These are phyloP conservation scores for Neurospora hispaniola DNA, from an alignment of 495 filamentous ascomycete species.

Conservation along the genomic window DNA sequence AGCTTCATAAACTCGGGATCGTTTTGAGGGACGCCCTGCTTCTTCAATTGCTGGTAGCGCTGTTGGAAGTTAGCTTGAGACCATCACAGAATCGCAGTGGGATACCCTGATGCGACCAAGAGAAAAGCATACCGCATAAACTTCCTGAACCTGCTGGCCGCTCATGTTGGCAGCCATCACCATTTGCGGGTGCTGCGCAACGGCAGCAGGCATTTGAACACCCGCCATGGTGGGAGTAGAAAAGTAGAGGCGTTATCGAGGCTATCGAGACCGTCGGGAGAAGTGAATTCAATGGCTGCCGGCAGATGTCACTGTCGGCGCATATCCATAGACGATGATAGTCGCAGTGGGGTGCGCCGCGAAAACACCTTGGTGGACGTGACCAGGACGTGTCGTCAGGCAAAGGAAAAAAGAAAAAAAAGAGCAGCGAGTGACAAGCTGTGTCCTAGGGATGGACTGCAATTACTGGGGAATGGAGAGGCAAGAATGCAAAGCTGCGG, in stretches of 20 bases:
- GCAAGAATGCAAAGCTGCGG: background rate
- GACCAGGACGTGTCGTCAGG: background rate
- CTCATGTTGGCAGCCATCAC: conserved; percentile 45
- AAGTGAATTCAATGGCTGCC: conserved; percentile 12
- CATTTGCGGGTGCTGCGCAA: conserved; percentile 46
- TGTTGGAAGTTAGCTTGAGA: conserved; percentile 30
- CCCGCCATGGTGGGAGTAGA: conserved; percentile 56
- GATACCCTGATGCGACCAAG: background rate
- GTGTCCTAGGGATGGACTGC: background rate
- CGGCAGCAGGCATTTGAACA: conserved; percentile 55
- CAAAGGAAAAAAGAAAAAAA: background rate
- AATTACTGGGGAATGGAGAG: background rate
- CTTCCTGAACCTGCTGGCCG: conserved; percentile 51
- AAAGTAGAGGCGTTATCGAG: background rate
- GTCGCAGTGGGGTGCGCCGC: conserved; percentile 12
- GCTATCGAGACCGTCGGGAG: conserved; percentile 9
- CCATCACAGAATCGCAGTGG: conserved; percentile 1
- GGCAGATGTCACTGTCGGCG: conserved; percentile 13
- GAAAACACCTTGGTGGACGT: conserved; percentile 1
- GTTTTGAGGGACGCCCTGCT: conserved; percentile 56
- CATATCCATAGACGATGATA: conserved; percentile 27
- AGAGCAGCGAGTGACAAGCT: background rate
- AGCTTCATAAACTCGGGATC: conserved; percentile 76
- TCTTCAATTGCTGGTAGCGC: conserved; percentile 77
- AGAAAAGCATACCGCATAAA: conserved; percentile 41